Percentiles rank a stretch among this genome's conserved stretches.
Evolutionary conservation across 1,284 basidiomycete species (phyloP).

Genomic region (Boletellus dicymbophilus): DNA sequence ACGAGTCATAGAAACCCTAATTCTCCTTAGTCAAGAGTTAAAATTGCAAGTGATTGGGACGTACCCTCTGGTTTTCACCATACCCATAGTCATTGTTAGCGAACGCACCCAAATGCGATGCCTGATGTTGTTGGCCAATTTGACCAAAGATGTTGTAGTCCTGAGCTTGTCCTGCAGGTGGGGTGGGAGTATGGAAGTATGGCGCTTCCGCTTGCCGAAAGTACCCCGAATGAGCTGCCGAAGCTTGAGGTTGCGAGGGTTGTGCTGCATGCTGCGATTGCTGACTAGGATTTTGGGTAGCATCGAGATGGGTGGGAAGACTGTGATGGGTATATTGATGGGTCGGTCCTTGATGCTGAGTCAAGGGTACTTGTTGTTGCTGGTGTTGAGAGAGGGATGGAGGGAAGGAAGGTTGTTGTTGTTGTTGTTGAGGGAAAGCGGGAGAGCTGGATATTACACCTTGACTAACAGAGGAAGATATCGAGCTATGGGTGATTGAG

Average conservation of each 20-base stretch:
- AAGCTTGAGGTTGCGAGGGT: slow-evolving; percentile 33
- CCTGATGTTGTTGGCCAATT: slow-evolving; percentile 52
- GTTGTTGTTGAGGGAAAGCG: slow-evolving; percentile 33
- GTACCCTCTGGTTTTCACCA: slow-evolving; percentile 61
- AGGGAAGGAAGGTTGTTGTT: slow-evolving; percentile 33
- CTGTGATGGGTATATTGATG: slow-evolving; percentile 66
- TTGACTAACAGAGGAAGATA: slow-evolving; percentile 44
- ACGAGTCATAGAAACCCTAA: slow-evolving; percentile 75
- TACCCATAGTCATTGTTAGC: slow-evolving; percentile 66
- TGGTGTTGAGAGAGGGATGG: slow-evolving; percentile 35
- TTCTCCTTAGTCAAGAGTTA: slow-evolving; percentile 16
- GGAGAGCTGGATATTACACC: slow-evolving; percentile 32
- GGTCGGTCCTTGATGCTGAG: slow-evolving; percentile 43
- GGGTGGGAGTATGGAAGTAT: slow-evolving; percentile 76
- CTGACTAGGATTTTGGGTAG: slow-evolving; percentile 44
- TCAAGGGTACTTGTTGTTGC: slow-evolving; percentile 34
- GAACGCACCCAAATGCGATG: slow-evolving; percentile 61
- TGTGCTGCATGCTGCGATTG: slow-evolving; percentile 36
- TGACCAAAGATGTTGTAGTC: slow-evolving; percentile 73
- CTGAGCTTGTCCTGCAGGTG: slow-evolving; percentile 65
- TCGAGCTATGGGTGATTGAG: slow-evolving; percentile 41
- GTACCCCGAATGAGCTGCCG: slow-evolving; percentile 45
- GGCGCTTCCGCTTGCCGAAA: slow-evolving; percentile 68
- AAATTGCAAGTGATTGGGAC: slow-evolving; percentile 5
- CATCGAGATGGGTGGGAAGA: slow-evolving; percentile 62